These are phyloP conservation scores for Rhizophagus clarus DNA, from an alignment of 192 early-diverging fungal genomes.

Conservation along the genomic window DNA sequence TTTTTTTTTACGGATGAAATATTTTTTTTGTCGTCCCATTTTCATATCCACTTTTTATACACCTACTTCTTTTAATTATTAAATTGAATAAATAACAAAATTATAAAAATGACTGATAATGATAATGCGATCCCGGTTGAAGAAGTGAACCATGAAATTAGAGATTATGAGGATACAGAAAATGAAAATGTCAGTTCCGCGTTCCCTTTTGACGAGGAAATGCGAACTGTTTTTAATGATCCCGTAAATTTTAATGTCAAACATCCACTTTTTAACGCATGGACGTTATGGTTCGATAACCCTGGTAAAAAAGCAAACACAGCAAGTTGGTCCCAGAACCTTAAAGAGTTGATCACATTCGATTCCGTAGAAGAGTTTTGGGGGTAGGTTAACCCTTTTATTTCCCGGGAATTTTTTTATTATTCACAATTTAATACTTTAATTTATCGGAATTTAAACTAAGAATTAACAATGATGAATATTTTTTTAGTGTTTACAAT, in stretches of 20 bases:
- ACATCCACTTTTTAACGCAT: constrained; percentile 84
- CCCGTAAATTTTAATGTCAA: constrained; percentile 67
- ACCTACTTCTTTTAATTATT: too few species aligned
- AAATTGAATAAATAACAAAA: not conserved
- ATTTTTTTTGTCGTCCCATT: too few species aligned
- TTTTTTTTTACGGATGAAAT: too few species aligned
- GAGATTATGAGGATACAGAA: not conserved
- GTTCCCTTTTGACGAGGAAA: constrained; percentile 33
- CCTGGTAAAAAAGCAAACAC: constrained; percentile 76
- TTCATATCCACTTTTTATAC: too few species aligned
- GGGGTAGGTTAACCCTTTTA: constrained; percentile 61
- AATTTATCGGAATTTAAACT: not conserved
- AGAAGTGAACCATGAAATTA: not conserved
- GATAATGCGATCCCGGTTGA: not conserved
- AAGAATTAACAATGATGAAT: not conserved
- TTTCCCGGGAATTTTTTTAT: not conserved
- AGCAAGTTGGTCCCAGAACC: constrained; percentile 78
- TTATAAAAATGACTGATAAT: constrained; percentile 3
- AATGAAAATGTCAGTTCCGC: not conserved
- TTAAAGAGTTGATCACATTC: constrained; percentile 91
- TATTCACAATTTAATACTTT: constrained; percentile 1
- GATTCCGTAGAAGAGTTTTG: constrained; percentile 97
- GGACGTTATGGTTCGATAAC: constrained; percentile 97
- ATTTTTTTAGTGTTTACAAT: constrained; percentile 71
- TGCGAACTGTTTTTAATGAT: constrained; percentile 48